Percentiles rank a stretch among this genome's conserved stretches.
phyloP scores from a whole-genome alignment of 2,329 filamentous ascomycete species.

The Byssothecium circinans region DNA sequence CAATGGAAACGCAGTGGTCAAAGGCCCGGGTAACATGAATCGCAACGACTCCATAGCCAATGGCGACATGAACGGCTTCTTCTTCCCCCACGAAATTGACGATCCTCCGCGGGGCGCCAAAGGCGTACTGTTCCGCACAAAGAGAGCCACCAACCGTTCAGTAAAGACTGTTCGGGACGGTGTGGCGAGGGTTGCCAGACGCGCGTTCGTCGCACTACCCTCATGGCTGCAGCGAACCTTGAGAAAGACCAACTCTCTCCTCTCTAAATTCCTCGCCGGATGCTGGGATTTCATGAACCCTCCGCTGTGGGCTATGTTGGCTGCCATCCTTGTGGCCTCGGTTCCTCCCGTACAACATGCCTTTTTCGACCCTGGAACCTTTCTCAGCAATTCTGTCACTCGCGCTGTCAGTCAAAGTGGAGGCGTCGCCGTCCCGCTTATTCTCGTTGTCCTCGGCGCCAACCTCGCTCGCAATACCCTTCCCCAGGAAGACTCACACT shows the following conservation, averaged over 20 bases:
- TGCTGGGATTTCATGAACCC: constrained; percentile 97
- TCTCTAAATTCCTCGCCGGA: constrained; percentile 62
- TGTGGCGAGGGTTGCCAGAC: constrained; percentile 36
- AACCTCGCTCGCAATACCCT: constrained; percentile 92
- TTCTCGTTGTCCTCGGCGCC: constrained; percentile 90
- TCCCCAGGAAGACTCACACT: constrained; percentile 63
- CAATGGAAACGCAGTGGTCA: constrained; percentile 51
- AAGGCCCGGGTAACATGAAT: constrained; percentile 43
- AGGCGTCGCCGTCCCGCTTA: constrained; percentile 89
- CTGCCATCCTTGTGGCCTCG: constrained; percentile 87
- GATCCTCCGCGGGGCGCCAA: constrained; percentile 37
- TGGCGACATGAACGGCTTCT: constrained; percentile 51
- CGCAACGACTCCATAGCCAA: constrained; percentile 41
- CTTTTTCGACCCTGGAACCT: constrained; percentile 87
- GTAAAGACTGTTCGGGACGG: constrained; percentile 25
- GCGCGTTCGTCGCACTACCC: constrained; percentile 56
- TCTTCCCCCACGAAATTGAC: constrained; percentile 46
- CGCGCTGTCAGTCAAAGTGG: constrained; percentile 83
- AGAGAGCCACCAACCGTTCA: constrained; percentile 20
- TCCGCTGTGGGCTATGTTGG: constrained; percentile 94
- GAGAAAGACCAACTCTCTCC: constrained; percentile 44
- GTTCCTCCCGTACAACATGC: constrained; percentile 77
- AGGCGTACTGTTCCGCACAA: constrained; percentile 37
- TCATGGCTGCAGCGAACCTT: constrained; percentile 55
- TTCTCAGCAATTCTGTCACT: constrained; percentile 90